These are phyloP conservation scores for Globisporangium cederbergense DNA, from an alignment of 352 stramenopile genomes.

Conservation along the genomic window DNA sequence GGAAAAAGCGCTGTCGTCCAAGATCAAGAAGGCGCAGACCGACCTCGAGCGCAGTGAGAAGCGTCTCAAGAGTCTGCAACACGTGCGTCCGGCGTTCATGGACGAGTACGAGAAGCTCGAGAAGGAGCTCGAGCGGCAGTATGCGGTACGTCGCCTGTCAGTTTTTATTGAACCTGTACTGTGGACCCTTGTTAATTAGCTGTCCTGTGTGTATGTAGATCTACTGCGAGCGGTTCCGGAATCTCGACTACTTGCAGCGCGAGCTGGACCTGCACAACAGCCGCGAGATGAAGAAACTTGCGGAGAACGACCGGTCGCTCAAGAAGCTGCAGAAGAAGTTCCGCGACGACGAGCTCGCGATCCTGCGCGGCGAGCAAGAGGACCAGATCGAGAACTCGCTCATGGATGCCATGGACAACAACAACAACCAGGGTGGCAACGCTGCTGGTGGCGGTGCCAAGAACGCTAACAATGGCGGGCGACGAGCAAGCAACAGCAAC, in stretches of 20 bases:
- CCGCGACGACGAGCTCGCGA: constrained; percentile 87
- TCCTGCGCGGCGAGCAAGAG: constrained; percentile 86
- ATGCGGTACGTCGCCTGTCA: constrained; percentile 65
- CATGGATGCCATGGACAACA: constrained; percentile 35
- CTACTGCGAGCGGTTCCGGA: constrained; percentile 93
- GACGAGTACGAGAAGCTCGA: constrained; percentile 98
- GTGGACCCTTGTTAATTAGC: background rate
- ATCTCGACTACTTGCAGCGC: constrained; percentile 95
- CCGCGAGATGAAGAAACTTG: constrained; percentile 83
- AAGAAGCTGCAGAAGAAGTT: constrained; percentile 94
- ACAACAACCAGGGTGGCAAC: constrained; percentile 45
- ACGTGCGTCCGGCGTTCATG: constrained; percentile 94
- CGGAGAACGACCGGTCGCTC: constrained; percentile 85
- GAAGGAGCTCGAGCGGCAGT: constrained; percentile 94
- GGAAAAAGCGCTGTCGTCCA: constrained; percentile 86
- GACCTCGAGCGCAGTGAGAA: constrained; percentile 96
- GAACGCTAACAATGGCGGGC: constrained; percentile 17
- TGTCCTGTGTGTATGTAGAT: constrained; percentile 25
- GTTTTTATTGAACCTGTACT: background rate
- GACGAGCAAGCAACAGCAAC: constrained; percentile 39
- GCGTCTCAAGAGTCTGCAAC: constrained; percentile 89
- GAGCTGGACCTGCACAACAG: constrained; percentile 90
- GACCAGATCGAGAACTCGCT: constrained; percentile 69
- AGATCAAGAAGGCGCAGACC: constrained; percentile 94
- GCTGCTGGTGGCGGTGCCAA: constrained; percentile 14